Evolutionary conservation across 2,329 filamentous ascomycete species (phyloP), one percentile per base, ranked within the genome.

Genomic region (Podosphaera xanthii): DNA sequence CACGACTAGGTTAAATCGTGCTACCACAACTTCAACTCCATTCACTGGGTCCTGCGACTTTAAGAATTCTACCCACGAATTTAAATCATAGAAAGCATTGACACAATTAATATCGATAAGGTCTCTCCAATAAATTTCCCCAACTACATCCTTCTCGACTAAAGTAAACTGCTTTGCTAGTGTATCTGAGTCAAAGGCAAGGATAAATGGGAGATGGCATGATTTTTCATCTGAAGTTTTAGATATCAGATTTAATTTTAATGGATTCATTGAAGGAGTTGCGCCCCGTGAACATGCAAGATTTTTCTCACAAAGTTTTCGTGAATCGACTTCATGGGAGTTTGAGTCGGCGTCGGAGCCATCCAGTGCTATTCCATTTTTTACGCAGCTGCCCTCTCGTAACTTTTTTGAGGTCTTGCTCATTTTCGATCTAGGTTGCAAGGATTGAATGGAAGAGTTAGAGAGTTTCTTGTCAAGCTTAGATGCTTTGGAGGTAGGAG

Each of bases 41-140:
- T 79, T 79, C 46, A n/a, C 14, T 1, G 84, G 82, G 64, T 87
- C 82, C 50, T 82, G 78, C 57, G 82, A 82, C 58, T 83, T 80
- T 48, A 91, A 74, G 67, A 89, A 91, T 50, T 87, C 83, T 9
- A 91, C 86, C 87, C 87, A 92, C 31, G 88, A 87, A 58, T 82
- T 79, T 42, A 81, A 79, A 61, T 83, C 75, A 57, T 77, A 81
- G 55, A 78, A 78, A 14, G 79, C 76, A 64, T 88, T 81, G 68
- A 86, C 87, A 86, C 87, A 91, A 57, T 80, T 80, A 76, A 92
- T 83, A 59, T 89, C 85, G 59, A 91, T 86, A 10, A 92, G 75
- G 64, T 92, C 87, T 68, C 86, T 88, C 87, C 87, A 92, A 71
- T 91, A 86, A 62, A 92, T 86, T 69, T 91, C 87, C 64, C 88